Evolutionary conservation across 2,329 filamentous ascomycete species (phyloP).

Genomic region (Pseudogymnoascus sp.): DNA sequence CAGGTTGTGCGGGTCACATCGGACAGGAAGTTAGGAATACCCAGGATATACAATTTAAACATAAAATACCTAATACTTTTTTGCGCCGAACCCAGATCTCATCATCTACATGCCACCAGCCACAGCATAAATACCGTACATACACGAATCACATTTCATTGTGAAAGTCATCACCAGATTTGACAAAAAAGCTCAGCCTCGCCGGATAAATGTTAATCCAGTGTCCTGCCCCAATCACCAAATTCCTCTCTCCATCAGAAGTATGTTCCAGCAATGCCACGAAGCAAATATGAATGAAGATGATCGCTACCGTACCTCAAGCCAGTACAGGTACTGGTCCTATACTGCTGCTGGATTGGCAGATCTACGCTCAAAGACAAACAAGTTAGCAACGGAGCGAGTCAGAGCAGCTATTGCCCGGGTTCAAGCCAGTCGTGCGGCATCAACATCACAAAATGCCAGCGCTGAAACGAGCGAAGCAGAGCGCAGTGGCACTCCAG

Average conservation of each 20-base stretch:
- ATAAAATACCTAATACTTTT: background rate
- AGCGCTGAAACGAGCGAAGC: slow-evolving; percentile 23
- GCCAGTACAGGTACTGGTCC: slow-evolving; percentile 88
- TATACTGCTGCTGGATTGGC: slow-evolving; percentile 68
- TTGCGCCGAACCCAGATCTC: too few relatives aligned
- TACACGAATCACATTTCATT: too few relatives aligned
- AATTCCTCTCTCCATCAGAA: background rate
- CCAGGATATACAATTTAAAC: background rate
- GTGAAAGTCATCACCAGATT: background rate
- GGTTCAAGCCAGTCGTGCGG: slow-evolving; percentile 31
- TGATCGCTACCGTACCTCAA: slow-evolving; percentile 79
- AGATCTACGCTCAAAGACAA: slow-evolving; percentile 68
- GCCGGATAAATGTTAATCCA: background rate
- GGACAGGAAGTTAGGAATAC: background rate
- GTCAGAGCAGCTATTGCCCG: slow-evolving; percentile 48
- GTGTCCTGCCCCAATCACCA: background rate
- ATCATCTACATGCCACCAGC: background rate
- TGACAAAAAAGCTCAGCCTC: background rate
- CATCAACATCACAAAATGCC: slow-evolving; percentile 17
- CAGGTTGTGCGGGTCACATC: background rate
- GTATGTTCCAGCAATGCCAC: background rate
- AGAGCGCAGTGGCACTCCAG: slow-evolving; percentile 27
- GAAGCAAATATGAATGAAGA: slow-evolving; percentile 51
- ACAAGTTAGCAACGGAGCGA: slow-evolving; percentile 65
- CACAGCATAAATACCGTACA: too few relatives aligned